Base-by-base conservation (phyloP, 2,329 filamentous ascomycete genomes). In the Cyanodermella asteris region DNA sequence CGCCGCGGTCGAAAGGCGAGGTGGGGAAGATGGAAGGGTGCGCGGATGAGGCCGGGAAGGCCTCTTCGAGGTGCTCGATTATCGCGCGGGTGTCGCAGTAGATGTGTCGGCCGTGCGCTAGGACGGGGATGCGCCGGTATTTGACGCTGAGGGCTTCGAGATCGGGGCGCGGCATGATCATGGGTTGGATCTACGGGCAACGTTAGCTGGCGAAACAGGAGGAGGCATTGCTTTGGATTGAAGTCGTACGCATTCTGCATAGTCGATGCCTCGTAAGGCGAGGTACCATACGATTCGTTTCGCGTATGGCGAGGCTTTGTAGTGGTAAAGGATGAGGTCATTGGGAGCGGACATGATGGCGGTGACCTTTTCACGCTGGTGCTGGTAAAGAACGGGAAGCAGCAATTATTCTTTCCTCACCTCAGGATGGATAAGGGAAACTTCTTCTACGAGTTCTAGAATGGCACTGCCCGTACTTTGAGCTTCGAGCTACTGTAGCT, bases 71-170 rank as follows among this genome's bases (percentile, higher is more conserved):
- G 42, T 67, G 71, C 14, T 45, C 45, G 12, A 80, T 44, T 36
- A 78, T 77, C 13, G 77, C 58, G 3, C 68, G 63, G 3, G 68
- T 69, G 50, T 80, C 73, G 31, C 65, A 51, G 49, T 76, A 78
- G 21, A 80, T 49, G 38, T 75, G 64, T 5, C 61, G 54, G 10
- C 69, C 72, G 35, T 77, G 66, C 13, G 64, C 49, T 25, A 78
- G 46, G 25, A 78, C 39, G 2, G 73, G 73, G 28, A 77, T 76
- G 29, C 73, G 69, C 4, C 72, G 61, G 46, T 81, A 72, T 5
- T 53, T 49, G 27, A 77, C 55, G 14, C 67, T 69, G 9, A 80
- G 55, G 2, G 51, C 49, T 11, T 50, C 45, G 9, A 77, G 40
- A 40, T 75, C 69, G 1, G 70, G 69, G 14, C 72, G 65, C 5